Conservation (phyloP, 2,329 filamentous ascomycete genomes). For the Coniochaeta hoffmannii region DNA sequence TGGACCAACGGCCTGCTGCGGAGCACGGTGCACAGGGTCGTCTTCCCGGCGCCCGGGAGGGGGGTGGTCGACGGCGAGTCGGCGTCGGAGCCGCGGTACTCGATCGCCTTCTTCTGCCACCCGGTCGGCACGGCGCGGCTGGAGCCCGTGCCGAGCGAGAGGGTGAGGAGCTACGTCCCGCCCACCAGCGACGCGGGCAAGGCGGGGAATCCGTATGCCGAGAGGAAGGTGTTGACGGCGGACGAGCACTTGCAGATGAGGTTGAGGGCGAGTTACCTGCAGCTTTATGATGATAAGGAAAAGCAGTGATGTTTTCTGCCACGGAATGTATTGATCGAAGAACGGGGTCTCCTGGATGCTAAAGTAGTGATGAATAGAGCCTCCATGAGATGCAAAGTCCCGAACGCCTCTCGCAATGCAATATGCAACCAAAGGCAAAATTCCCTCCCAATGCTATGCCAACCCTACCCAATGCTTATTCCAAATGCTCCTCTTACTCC, state of each 20-base stretch:
- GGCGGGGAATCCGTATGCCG: slow-evolving; percentile 37
- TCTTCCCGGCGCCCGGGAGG: slow-evolving; percentile 49
- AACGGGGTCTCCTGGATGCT: slow-evolving; percentile 25
- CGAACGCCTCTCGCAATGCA: neutral
- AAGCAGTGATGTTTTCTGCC: slow-evolving; percentile 12
- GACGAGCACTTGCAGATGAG: slow-evolving; percentile 57
- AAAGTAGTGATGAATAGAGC: slow-evolving; percentile 15
- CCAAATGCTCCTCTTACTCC: slow-evolving; percentile 12
- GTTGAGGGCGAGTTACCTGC: slow-evolving; percentile 50
- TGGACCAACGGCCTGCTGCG: slow-evolving; percentile 88
- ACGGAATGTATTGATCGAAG: neutral
- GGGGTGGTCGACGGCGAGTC: slow-evolving; percentile 35
- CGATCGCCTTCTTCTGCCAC: slow-evolving; percentile 63
- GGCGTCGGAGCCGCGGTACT: slow-evolving; percentile 48
- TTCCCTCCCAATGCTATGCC: slow-evolving; percentile 4
- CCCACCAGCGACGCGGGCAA: slow-evolving; percentile 16
- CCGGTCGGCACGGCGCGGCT: slow-evolving; percentile 46
- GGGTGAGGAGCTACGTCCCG: slow-evolving; percentile 37
- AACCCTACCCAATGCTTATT: slow-evolving; percentile 17
- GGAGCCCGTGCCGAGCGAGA: slow-evolving; percentile 52
- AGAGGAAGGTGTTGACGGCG: slow-evolving; percentile 52
- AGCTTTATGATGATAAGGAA: slow-evolving; percentile 40
- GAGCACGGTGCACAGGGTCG: slow-evolving; percentile 82
- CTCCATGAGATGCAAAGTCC: neutral
- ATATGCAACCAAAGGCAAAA: neutral